Evolutionary conservation across 2,329 filamentous ascomycete genomes (phyloP), one percentile per base, ranked within the genome.

Genomic region (Penicillium sp.): DNA sequence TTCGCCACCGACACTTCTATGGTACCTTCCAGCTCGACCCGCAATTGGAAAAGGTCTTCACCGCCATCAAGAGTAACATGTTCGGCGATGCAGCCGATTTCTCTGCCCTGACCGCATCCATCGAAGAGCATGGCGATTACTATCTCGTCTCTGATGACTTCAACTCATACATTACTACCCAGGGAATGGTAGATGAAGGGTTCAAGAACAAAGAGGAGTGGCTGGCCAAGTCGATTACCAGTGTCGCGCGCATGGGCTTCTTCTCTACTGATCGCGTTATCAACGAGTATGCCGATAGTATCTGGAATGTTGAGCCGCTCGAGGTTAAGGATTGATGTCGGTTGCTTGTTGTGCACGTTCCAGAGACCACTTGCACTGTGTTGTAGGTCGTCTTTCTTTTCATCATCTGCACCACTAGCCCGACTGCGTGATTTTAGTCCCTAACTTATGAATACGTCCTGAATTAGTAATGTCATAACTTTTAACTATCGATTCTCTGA

Each of bases 141-240:
- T 98, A 98, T 72, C 82, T 98, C 27, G 91, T 97, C 42, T 95
- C 89, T 33, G 93, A 98, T 66, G 93, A 98, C 72, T 98, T 98
- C 80, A 84, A 89, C 73, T 92, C 87, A 67, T 98, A 98, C 75
- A 78, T 95, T 62, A 83, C 92, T 72, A 95, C 93, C 6, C 93
- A 98, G 57, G 80, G 83, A 50, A 79, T 96, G 47, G 91, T 98
- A 28, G 93, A 98, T 65, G 86, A 92, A 73, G 86, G 89, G 44
- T 98, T 95, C 78, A 83, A 83, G 72, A 87, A 97, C 73, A 88
- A 92, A 69, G 90, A 96, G 52, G 86, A 88, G 63, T 98, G 93
- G 93, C 75, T 95, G 50, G 86, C 83, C 55, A 96, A 96, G 81
- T 86, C 81, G 56, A 97, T 98, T 66, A 84, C 81, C 37, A 88